Conservation (phyloP, 208 protist genomes). For the Trypanosomatidae sp. region DNA sequence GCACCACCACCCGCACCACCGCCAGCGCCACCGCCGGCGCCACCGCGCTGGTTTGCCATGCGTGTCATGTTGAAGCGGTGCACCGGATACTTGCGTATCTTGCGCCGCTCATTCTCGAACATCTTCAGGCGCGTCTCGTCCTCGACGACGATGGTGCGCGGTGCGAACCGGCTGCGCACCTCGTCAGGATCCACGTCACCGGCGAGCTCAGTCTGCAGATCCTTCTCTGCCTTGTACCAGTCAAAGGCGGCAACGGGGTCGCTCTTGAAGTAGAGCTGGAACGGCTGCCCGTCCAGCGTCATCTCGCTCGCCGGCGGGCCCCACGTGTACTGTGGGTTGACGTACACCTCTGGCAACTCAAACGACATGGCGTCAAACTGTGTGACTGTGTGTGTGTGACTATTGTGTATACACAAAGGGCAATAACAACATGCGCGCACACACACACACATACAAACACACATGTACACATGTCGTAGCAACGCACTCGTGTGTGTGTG, state of each 20-base stretch:
- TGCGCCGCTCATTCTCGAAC: slow-evolving; percentile 3
- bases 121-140: slow-evolving; percentile 5
- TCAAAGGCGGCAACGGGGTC: slow-evolving; percentile 30
- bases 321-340: slow-evolving; percentile 62
- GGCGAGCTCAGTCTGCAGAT: slow-evolving; percentile 1
- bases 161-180: neutral
- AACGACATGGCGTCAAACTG: slow-evolving; percentile 62
- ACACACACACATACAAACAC: too few relatives aligned
- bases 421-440: slow-evolving; percentile 14
- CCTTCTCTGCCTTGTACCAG: slow-evolving; percentile 19
- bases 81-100: slow-evolving; percentile 4
- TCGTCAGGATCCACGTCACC: neutral
- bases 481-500: too few relatives aligned
- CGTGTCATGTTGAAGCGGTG: too few relatives aligned
- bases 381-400: neutral
- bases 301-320: slow-evolving; percentile 69
- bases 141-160: slow-evolving; percentile 3
- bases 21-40: too few relatives aligned
- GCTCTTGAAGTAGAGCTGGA: slow-evolving; percentile 55
- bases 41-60: too few relatives aligned
- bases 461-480: too few relatives aligned
- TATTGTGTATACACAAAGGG: neutral
- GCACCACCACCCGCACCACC: too few relatives aligned
- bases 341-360: slow-evolving; percentile 58
- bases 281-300: slow-evolving; percentile 29